Evolutionary conservation across 768 basidiomycete genomes (phyloP), one percentile per base, ranked within the genome.

Genomic region (Amanita jacksonii): DNA sequence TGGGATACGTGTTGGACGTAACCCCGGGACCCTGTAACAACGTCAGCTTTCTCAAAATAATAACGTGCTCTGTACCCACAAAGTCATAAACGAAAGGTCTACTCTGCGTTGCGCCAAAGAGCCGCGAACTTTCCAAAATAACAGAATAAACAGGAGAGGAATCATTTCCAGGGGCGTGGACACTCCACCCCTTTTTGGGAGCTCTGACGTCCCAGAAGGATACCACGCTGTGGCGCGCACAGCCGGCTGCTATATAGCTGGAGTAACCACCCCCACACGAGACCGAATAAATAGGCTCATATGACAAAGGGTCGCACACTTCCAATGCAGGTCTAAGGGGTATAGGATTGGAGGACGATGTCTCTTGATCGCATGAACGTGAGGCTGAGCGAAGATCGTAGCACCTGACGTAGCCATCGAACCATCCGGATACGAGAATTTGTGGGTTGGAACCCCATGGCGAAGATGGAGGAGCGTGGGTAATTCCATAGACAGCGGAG

Each of bases 11-110:
- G 37, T 68, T 65, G 24, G 60, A 56, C 2, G 61, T 68, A 10
- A 81, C 72, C 8, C 72, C 76, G 6, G 78, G 76, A 6, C 85
- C 85, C 72, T 73, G 34, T 8, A 50, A 38, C 31, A 35, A 37
- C 22, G 39, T 32, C 27, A 37, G 35, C 23, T 32, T 23, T 18
- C 5, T 20, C 15, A 24, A 45, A 9, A 4, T 12, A 43, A 13
- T 38, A 38, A 12, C 45, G 23, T 10, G 30, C 47, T 20, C 15
- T 9, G 27, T 19, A 63, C 69, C 58, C 52, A 73, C 73, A 54
- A 91, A 89, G 59, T 90, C 86, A 41, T 79, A 77, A 9, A 87
- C 77, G 56, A 87, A 89, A 5, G 83, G 74, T 34, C 86, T 63
- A 50, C 76, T 79, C 56, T 89, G 78, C 7, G 84, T 88, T 3